These are phyloP conservation scores for Epichloe uncinata DNA, from an alignment of 2,329 filamentous ascomycete species.

Conservation along the genomic window DNA sequence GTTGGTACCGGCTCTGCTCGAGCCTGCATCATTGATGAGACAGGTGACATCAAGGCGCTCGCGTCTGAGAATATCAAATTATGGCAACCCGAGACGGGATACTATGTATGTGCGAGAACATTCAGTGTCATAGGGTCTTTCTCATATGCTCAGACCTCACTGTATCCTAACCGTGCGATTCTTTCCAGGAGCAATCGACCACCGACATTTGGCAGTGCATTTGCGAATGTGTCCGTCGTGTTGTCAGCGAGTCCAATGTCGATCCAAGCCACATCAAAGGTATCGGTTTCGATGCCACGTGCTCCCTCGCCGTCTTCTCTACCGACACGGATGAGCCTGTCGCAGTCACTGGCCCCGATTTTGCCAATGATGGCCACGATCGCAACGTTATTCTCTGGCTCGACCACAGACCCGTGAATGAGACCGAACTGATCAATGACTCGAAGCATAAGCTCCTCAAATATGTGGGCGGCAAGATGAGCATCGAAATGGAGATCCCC, in stretches of 20 bases:
- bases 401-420: constrained; percentile 80
- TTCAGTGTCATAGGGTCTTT: background rate
- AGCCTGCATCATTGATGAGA: constrained; percentile 87
- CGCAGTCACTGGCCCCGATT: constrained; percentile 75
- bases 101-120: constrained; percentile 42
- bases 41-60: constrained; percentile 72
- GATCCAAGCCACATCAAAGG: constrained; percentile 66
- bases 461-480: constrained; percentile 97
- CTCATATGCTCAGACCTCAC: background rate
- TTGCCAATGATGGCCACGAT: constrained; percentile 62
- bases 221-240: constrained; percentile 72
- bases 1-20: constrained; percentile 92
- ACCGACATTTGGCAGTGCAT: constrained; percentile 95
- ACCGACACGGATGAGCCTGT: constrained; percentile 83
- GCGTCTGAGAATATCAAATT: constrained; percentile 65
- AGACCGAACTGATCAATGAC: constrained; percentile 86
- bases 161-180: background rate
- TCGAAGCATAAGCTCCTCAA: constrained; percentile 86
- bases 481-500: constrained; percentile 98
- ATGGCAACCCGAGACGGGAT: constrained; percentile 64
- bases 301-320: constrained; percentile 84
- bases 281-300: constrained; percentile 97
- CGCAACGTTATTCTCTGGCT: constrained; percentile 97
- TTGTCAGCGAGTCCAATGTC: constrained; percentile 69
- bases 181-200: constrained; percentile 77